Percentiles rank a stretch among this genome's conserved stretches.
phyloP scores from a whole-genome alignment of 2,329 filamentous ascomycete species.

The Thelonectria rubi region DNA sequence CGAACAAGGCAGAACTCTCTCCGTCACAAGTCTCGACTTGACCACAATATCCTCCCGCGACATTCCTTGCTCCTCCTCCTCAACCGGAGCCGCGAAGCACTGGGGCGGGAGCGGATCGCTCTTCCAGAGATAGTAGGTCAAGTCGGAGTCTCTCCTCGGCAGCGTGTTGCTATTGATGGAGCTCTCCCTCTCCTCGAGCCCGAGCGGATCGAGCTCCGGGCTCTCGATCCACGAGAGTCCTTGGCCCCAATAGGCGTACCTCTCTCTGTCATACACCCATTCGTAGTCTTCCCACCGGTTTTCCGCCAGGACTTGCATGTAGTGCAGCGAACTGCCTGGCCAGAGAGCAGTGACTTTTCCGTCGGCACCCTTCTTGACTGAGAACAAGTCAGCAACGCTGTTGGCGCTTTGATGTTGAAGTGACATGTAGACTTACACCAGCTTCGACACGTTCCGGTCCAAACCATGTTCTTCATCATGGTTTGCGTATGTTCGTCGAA shows the following conservation, averaged over 20 bases:
- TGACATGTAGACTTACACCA: slow-evolving; percentile 52
- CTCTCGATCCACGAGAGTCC: slow-evolving; percentile 38
- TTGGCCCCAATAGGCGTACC: slow-evolving; percentile 36
- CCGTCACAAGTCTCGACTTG: neutral
- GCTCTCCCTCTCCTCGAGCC: slow-evolving; percentile 21
- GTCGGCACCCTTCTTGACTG: slow-evolving; percentile 43
- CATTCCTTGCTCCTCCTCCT: neutral
- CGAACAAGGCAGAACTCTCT: neutral
- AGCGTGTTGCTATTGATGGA: neutral
- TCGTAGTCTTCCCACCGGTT: slow-evolving; percentile 41
- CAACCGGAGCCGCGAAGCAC: neutral
- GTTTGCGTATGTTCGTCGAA: slow-evolving; percentile 55
- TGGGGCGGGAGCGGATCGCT: slow-evolving; percentile 15
- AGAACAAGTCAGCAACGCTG: neutral
- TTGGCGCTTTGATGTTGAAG: neutral
- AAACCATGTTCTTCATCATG: slow-evolving; percentile 55
- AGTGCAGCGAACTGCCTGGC: slow-evolving; percentile 56
- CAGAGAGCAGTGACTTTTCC: slow-evolving; percentile 54
- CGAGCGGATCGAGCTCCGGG: slow-evolving; percentile 32
- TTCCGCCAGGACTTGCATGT: slow-evolving; percentile 52
- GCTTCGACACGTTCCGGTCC: slow-evolving; percentile 53
- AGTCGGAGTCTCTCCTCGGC: slow-evolving; percentile 15
- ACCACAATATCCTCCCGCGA: neutral
- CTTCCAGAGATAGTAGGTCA: slow-evolving; percentile 26
- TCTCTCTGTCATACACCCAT: slow-evolving; percentile 33